These are phyloP conservation scores for Cavenderia fasciculata DNA, from an alignment of 78 protist species.

Conservation along the genomic window DNA sequence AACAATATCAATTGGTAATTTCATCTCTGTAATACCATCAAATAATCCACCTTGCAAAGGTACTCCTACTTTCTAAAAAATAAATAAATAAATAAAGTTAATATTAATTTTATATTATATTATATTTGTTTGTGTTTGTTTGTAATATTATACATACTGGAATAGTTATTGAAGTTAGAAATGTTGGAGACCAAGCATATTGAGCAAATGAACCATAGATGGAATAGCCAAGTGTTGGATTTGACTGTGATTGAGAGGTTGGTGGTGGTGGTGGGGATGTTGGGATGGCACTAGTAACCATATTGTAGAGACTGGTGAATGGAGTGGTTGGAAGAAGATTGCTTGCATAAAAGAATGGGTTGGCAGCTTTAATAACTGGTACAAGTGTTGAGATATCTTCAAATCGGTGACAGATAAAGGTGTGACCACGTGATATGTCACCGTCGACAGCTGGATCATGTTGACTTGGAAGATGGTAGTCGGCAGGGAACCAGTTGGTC, in stretches of 20 bases:
- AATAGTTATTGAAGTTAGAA: too few relatives aligned
- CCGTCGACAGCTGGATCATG: too few relatives aligned
- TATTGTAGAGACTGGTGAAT: background rate
- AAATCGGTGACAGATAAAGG: background rate
- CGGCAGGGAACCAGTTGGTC: background rate
- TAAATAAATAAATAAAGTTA: too few relatives aligned
- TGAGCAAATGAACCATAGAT: too few relatives aligned
- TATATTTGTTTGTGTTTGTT: too few relatives aligned
- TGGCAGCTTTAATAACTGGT: background rate
- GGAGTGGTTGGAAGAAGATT: background rate
- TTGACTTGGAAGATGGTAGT: background rate
- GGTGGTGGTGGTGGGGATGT: background rate
- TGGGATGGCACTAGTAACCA: background rate
- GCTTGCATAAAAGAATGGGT: background rate
- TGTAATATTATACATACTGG: too few relatives aligned
- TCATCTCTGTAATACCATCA: constrained; percentile 7
- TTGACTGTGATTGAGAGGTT: background rate
- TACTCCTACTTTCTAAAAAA: too few relatives aligned
- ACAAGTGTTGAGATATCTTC: background rate
- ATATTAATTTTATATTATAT: too few relatives aligned
- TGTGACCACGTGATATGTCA: background rate
- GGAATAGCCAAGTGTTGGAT: too few relatives aligned
- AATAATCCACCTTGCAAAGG: too few relatives aligned
- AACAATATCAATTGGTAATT: constrained; percentile 4
- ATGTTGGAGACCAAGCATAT: too few relatives aligned